Conservation (phyloP, 345 rosid genomes). For the Microcos paniculata region DNA sequence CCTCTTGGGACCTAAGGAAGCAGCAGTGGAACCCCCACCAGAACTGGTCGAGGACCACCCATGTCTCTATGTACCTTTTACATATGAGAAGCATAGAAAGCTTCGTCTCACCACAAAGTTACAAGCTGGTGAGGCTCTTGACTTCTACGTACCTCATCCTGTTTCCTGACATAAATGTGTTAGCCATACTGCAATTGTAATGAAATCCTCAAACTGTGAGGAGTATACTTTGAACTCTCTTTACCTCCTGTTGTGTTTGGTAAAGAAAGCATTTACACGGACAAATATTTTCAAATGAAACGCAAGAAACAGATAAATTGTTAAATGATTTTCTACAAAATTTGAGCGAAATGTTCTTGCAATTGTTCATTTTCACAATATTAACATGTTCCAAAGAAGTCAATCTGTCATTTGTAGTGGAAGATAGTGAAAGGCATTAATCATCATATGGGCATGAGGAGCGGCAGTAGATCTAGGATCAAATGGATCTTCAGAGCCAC, state of each 20-base stretch:
- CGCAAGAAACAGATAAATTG: neutral
- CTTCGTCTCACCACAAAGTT: constrained; percentile 37
- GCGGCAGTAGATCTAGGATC: constrained; percentile 86
- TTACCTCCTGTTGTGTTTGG: neutral
- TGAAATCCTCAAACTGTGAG: neutral
- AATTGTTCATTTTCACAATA: neutral
- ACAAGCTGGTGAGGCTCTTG: constrained; percentile 55
- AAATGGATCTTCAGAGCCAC: constrained; percentile 89
- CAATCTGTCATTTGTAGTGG: neutral
- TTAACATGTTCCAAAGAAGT: neutral
- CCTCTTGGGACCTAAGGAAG: constrained; percentile 56
- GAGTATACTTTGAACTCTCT: neutral
- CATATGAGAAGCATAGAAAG: constrained; percentile 45
- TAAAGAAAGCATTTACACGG: neutral
- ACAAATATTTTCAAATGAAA: neutral
- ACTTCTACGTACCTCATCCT: constrained; percentile 22
- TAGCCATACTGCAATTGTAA: neutral
- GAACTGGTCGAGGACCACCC: constrained; percentile 47
- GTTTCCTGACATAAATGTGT: neutral
- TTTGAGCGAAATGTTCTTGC: neutral
- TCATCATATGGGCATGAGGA: constrained; percentile 82
- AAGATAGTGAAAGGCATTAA: constrained; percentile 23
- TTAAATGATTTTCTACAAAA: neutral
- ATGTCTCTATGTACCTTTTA: constrained; percentile 38
- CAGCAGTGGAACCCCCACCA: constrained; percentile 37